A percentile compares a stretch with the other conserved stretches of the same genome.
phyloP scores from a whole-genome alignment of 2,329 filamentous ascomycete species.

The Apiospora saccharicola region DNA sequence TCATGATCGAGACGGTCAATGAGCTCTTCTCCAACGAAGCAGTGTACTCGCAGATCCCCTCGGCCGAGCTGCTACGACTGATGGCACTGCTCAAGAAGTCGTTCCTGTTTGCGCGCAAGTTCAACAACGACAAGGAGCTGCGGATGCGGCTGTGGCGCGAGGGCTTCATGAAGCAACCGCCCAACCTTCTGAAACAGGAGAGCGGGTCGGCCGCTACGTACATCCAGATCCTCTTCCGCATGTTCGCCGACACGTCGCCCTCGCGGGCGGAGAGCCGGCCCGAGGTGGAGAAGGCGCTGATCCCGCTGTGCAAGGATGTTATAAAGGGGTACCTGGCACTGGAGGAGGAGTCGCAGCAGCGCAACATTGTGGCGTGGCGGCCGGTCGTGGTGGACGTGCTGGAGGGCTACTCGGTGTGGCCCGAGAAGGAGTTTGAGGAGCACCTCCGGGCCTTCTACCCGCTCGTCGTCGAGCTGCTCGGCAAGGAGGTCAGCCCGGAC shows the following conservation, averaged over 20 bases:
- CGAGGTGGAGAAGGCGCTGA: constrained; percentile 89
- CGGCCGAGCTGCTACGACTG: constrained; percentile 83
- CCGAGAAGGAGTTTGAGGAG: constrained; percentile 77
- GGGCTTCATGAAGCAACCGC: constrained; percentile 99
- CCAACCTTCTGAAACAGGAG: constrained; percentile 97
- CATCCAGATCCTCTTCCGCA: constrained; percentile 92
- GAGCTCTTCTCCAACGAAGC: constrained; percentile 98
- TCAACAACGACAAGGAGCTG: constrained; percentile 97
- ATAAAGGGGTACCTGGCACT: constrained; percentile 83
- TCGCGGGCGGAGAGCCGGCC: constrained; percentile 81
- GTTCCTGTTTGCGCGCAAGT: constrained; percentile 94
- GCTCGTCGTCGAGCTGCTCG: constrained; percentile 81
- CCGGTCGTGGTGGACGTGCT: constrained; percentile 97
- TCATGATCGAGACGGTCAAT: constrained; percentile 99
- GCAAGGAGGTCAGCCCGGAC: constrained; percentile 81
- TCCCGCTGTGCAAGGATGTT: constrained; percentile 95
- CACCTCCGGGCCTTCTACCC: constrained; percentile 88
- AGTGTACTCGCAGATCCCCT: constrained; percentile 93
- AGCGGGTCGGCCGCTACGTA: constrained; percentile 92
- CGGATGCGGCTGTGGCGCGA: constrained; percentile 94
- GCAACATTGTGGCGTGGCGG: constrained; percentile 96
- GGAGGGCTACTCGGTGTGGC: constrained; percentile 89
- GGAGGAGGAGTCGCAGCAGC: constrained; percentile 95
- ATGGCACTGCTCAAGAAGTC: constrained; percentile 96
- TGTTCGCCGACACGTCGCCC: constrained; percentile 90